These are phyloP conservation scores for Pueraria montana DNA, from an alignment of 306 rosid species.

Conservation along the genomic window DNA sequence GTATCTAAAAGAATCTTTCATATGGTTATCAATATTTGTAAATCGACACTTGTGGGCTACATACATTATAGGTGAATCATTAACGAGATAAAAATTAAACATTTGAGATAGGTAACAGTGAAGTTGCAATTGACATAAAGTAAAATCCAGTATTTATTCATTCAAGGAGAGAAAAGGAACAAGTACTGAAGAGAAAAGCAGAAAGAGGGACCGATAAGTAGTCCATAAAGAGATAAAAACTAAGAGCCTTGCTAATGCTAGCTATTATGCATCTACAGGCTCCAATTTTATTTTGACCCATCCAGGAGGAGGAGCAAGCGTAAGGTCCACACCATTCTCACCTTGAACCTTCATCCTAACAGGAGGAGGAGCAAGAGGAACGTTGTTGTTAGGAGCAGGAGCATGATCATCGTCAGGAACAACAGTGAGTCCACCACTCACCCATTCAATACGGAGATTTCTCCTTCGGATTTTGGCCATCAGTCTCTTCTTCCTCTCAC, in stretches of 20 bases:
- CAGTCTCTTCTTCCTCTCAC: slow-evolving; percentile 35
- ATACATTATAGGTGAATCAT: no score
- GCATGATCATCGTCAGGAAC: neutral
- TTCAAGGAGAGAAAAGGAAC: no score
- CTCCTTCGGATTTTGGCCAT: slow-evolving; percentile 19
- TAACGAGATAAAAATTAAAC: no score
- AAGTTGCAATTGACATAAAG: no score
- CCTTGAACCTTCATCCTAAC: neutral
- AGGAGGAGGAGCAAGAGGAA: neutral
- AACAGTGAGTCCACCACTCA: neutral
- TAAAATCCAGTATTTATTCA: no score
- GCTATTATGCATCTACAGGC: neutral
- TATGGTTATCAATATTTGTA: no score
- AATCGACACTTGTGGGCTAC: no score
- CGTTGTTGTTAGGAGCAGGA: neutral
- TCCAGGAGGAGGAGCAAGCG: slow-evolving; percentile 17
- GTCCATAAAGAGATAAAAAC: neutral
- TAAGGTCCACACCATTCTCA: neutral
- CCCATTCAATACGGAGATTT: neutral
- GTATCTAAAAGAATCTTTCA: no score
- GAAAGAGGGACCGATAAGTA: neutral
- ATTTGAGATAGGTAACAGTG: no score
- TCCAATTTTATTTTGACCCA: neutral
- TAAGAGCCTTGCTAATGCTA: neutral
- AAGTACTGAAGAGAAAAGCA: no score